Base-by-base conservation (phyloP, 2,329 filamentous ascomycete species). In the Decorospora gaudefroyi region DNA sequence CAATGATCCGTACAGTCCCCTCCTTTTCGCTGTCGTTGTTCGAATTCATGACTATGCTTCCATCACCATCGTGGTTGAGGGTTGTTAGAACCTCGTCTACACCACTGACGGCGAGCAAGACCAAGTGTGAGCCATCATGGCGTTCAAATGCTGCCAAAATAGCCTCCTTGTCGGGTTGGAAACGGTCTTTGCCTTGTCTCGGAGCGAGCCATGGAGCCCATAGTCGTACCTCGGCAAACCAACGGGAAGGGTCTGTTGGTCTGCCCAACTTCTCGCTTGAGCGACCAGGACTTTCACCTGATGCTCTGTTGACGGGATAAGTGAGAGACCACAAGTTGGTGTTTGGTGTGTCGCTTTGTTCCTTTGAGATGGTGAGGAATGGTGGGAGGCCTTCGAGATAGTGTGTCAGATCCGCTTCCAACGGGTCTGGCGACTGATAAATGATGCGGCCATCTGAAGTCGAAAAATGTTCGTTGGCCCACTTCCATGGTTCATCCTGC, bases 121-220 rank as follows among this genome's bases (percentile, higher is more conserved):
- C 88, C 4, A 96, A 72, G 66, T 90, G 86, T 15, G 83, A 78
- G 0, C 92, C 91, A 53, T 86, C 76, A 0, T 75, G 68, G 16
- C 83, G 85, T 15, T 95, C 73, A 57, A 96, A 96, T 0, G 88
- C 88, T 46, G 85, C 84, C 12, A 95, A 65, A 2, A 96, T 72
- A 1, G 84, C 89, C 60, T 95, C 88, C 57, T 90, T 88, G 49
- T 90, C 86, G 4, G 91, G 74, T 4, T 74, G 72, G 43, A 95
- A 87, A 0, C 73, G 73, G 3, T 74, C 70, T 50, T 80, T 83
- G 9, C 91, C 91, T 66, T 96, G 91, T 26, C 90, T 78, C n/a
- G 92, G 92, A 6, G 87, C 89, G 8, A 96, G 74, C 92, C 92
- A 97, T 1, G 90, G 86, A 22, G 79, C 80, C 83, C 85, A 93